Evolutionary conservation across 176 grass and related monocot species (phyloP).

Genomic region (Phyllostachys edulis): DNA sequence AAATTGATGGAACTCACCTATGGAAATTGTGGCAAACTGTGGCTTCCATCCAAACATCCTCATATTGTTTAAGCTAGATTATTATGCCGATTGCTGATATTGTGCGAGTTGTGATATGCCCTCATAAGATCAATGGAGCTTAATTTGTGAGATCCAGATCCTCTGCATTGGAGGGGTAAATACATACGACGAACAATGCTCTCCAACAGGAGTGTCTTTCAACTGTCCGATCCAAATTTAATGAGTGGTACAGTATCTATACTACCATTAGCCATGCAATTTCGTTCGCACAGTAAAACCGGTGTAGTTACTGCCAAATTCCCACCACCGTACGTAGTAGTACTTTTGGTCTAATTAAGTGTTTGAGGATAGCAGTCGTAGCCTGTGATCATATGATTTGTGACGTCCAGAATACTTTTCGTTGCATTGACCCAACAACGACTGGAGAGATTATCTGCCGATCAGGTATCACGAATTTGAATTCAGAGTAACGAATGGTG

Average conservation of each 20-base stretch:
- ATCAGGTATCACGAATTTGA: slow-evolving; percentile 11
- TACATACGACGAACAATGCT: too few relatives aligned
- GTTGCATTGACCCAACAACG: background rate
- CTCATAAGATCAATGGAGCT: background rate
- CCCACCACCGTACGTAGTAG: background rate
- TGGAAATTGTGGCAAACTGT: background rate
- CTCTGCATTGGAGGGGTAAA: too few relatives aligned
- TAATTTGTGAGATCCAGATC: background rate
- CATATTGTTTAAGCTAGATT: background rate
- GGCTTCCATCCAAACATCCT: background rate
- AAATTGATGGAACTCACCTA: background rate
- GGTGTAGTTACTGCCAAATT: background rate
- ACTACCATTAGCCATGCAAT: too few relatives aligned
- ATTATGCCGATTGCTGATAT: background rate
- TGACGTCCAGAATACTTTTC: slow-evolving; percentile 29
- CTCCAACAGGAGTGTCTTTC: too few relatives aligned
- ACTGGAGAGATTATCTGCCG: slow-evolving; percentile 5
- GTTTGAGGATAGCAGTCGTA: background rate
- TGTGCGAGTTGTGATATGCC: background rate
- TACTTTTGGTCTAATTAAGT: background rate
- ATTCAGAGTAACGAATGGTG: background rate
- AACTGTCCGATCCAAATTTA: too few relatives aligned
- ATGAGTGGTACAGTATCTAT: too few relatives aligned
- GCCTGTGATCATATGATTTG: background rate
- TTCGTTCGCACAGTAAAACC: too few relatives aligned